Evolutionary conservation across 148 eudicot species (phyloP), one percentile per base, ranked within the genome.

Genomic region (Pouteria glomerata): DNA sequence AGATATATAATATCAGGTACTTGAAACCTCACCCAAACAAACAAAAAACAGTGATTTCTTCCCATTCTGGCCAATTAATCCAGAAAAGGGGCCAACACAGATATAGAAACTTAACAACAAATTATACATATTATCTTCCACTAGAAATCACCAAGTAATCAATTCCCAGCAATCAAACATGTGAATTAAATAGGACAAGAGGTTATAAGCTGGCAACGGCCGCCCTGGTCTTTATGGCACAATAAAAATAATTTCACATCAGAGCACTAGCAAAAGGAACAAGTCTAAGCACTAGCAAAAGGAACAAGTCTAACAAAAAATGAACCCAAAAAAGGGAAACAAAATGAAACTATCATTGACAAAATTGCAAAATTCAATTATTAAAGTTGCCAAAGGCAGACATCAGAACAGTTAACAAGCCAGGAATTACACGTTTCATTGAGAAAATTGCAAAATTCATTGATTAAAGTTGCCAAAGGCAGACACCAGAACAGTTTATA

Each of bases 291-390:
- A 0, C 10, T 39, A 39, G 23, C n/a, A n/a, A n/a, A n/a, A n/a
- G n/a, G n/a, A n/a, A n/a, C n/a, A n/a, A n/a, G 39, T 19, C 14
- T 15, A 29, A 30, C 18, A 39, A 14, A 8, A 65, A 4, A n/a
- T 18, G 50, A 37, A 53, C 63, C 42, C 52, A 26, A 24, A 27
- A n/a, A n/a, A n/a, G n/a, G 52, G 39, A 51, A 55, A 31, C 6
- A 31, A 34, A 63, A 33, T 19, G 31, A 12, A 74, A 39, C 30
- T 42, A 73, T 68, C 70, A 73, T 52, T 23, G 42, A 50, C 63
- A 68, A 78, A 80, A 69, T 48, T 60, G 76, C 75, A 76, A 76
- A 74, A 72, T 79, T 79, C 74, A 84, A 80, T 77, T 78, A 84
- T 63, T 60, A 60, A 78, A 78, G 56, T 76, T 74, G 77, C 66